Evolutionary conservation across 1,139 yeast species (phyloP).

Genomic region (Taphrina sp.): DNA sequence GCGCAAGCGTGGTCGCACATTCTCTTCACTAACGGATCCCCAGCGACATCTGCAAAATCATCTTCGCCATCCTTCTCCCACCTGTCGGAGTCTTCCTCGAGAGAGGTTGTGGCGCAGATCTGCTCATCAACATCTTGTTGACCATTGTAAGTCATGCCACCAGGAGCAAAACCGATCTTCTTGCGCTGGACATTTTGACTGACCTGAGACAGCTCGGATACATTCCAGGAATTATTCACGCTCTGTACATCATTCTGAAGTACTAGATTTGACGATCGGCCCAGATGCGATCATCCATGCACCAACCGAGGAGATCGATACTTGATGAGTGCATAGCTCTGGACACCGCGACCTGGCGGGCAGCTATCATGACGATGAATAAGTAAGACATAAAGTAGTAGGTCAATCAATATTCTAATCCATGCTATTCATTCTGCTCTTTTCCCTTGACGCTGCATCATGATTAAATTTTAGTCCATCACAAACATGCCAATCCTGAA

Average conservation of each 20-base stretch:
- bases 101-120: conserved; percentile 57
- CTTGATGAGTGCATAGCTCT: no score
- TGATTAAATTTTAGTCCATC: no score
- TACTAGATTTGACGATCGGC: conserved; percentile 23
- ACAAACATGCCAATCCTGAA: neutral
- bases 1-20: neutral
- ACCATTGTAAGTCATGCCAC: conserved; percentile 20
- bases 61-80: conserved; percentile 61
- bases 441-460: no score
- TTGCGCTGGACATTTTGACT: neutral
- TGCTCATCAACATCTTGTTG: conserved; percentile 59
- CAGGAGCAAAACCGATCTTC: neutral
- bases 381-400: no score
- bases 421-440: no score
- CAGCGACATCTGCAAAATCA: conserved; percentile 34
- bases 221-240: conserved; percentile 32
- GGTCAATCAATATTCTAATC: no score
- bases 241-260: conserved; percentile 32
- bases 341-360: no score
- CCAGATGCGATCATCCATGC: no score
- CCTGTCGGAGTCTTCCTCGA: conserved; percentile 72
- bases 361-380: no score
- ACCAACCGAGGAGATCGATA: no score
- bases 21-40: neutral
- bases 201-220: conserved; percentile 17